A percentile compares a stretch with the other conserved stretches of the same genome.
These are phyloP conservation scores for Vachellia pachyceras DNA, from an alignment of 306 rosid genomes.

Conservation along the genomic window DNA sequence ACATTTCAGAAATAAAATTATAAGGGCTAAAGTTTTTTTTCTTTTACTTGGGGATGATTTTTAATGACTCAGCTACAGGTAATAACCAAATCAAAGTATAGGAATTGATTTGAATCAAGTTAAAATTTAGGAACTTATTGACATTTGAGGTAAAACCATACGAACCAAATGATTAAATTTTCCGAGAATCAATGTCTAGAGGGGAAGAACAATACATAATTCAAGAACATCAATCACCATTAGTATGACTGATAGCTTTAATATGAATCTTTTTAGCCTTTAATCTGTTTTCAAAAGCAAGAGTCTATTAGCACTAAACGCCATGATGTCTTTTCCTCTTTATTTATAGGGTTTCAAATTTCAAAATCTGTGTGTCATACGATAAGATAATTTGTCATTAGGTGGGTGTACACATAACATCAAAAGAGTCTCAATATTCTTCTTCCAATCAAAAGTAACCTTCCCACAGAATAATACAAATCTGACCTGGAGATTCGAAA, in stretches of 20 bases:
- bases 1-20: too few species aligned
- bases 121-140: too few species aligned
- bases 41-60: too few species aligned
- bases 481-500: background rate
- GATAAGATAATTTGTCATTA: conserved; percentile 19
- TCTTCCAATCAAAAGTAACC: background rate
- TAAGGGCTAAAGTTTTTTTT: too few species aligned
- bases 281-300: background rate
- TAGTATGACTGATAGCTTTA: background rate
- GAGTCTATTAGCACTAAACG: background rate
- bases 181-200: background rate
- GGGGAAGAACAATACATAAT: background rate
- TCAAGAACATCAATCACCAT: background rate
- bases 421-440: conserved; percentile 16
- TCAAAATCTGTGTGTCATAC: conserved; percentile 23
- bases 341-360: conserved; percentile 4
- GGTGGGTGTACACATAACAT: background rate
- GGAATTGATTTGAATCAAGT: too few species aligned
- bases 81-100: too few species aligned
- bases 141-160: too few species aligned
- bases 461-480: background rate
- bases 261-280: background rate
- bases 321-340: background rate
- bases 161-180: too few species aligned
- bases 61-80: too few species aligned